Evolutionary conservation across 2,329 filamentous ascomycete species (phyloP), one percentile per base, ranked within the genome.

Genomic region (Ilyonectria destructans): DNA sequence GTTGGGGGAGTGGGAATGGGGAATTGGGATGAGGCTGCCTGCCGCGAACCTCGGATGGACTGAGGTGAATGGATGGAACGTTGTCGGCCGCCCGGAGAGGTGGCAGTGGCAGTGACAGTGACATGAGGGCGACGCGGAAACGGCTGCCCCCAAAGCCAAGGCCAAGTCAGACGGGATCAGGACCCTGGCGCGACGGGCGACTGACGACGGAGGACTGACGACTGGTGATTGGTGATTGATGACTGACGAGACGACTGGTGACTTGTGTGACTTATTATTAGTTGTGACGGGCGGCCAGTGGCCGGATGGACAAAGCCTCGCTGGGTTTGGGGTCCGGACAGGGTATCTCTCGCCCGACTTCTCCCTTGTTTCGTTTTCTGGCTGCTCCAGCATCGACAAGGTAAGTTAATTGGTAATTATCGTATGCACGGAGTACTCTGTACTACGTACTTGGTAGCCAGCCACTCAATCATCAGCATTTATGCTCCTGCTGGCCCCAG

Each of bases 11-110:
- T 17, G 45, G 26, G 23, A 17, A 9, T 29, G 48, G 48, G 7
- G 15, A n/a, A n/a, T n/a, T 23, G 15, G 13, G 23, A 51, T 10
- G 48, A 48, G 45, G 45, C 45, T 26, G 45, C 10, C 19, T 48
- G 45, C 45, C 19, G 63, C 51, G 51, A 45, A 62, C 59, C 59
- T 62, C 59, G 58, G 54, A 57, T 67, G 58, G 58, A 52, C 31
- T 49, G 45, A 37, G 55, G 26, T 40, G 40, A 59, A 56, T 17
- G 29, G 23, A 43, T 40, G 43, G 57, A 58, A 67, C 64, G 64
- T 54, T 54, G 33, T 59, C 62, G 62, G 56, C 40, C 52, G 58
- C 45, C 58, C 64, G 64, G 64, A 62, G 54, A 37, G 35, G 10
- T 2, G 29, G 17, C 33, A 31, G 26, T 35, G 51, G 40, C 19